These are phyloP conservation scores for Heritiera littoralis DNA, from an alignment of 345 rosid species.

Conservation along the genomic window DNA sequence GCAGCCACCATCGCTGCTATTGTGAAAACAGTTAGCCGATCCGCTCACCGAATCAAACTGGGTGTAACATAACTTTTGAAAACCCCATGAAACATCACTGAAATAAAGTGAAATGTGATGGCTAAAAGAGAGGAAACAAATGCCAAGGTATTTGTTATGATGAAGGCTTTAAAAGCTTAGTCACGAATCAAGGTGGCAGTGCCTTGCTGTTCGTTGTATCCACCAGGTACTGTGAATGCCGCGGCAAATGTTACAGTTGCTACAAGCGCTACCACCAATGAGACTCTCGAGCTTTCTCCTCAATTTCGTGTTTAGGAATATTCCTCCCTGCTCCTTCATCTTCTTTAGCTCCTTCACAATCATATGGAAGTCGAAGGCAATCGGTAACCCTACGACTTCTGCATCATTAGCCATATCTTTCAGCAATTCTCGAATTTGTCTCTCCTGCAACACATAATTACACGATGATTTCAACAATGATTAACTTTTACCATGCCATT, in stretches of 20 bases:
- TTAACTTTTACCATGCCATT: too few relatives aligned
- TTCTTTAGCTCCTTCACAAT: too few relatives aligned
- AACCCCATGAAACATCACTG: too few relatives aligned
- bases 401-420: neutral
- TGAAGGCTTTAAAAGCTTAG: constrained; percentile 1
- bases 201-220: neutral
- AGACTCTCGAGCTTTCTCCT: neutral
- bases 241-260: neutral
- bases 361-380: neutral
- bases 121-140: constrained; percentile 6
- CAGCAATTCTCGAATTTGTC: neutral
- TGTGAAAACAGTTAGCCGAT: neutral
- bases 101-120: neutral
- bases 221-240: neutral
- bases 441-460: too few relatives aligned
- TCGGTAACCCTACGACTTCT: neutral
- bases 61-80: too few relatives aligned
- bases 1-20: neutral
- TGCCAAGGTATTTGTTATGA: neutral
- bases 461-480: too few relatives aligned
- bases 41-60: neutral
- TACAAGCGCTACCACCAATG: neutral
- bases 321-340: too few relatives aligned
- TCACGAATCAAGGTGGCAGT: neutral
- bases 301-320: neutral